Evolutionary conservation across 352 stramenopile genomes (phyloP), one percentile per base, ranked within the genome.

Genomic region (Pythium sukuiense): DNA sequence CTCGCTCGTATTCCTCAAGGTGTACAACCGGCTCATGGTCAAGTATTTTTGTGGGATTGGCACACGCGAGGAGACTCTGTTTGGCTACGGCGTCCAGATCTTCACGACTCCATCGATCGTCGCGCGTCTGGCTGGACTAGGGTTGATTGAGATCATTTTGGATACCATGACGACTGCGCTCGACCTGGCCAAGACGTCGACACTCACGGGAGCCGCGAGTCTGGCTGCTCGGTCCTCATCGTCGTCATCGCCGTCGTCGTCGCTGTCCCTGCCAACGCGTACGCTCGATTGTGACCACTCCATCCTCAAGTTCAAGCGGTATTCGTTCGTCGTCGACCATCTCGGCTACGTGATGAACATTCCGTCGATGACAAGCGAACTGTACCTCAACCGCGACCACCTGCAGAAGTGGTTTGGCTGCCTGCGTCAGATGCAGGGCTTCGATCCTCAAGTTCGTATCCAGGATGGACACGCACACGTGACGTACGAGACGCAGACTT

Each of bases 261-360:
- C 55, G 27, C 72, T 63, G 12, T 56, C 69, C 27, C 41, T 68
- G 1, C 63, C 63, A 14, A 75, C 70, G 7, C 72, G 80, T 26
- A 84, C 77, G 35, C 76, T 98, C 32, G 94, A 99, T 75, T 97
- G 90, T 24, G 80, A 95, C 58, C 96, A 96, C 45, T 78, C 81
- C 37, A 72, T 93, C n/a, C 88, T 97, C 30, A 95, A 95, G 67
- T 97, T 98, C 61, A 97, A 97, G 62, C 83, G 96, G 18, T 92
- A 98, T 58, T 86, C 93, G 29, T 97, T 95, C 72, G 74, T 98
- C 43, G 76, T 98, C 30, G 84, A 97, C 58, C 91, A 98, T 69
- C 92, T 99, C 50, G 91, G 97, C 39, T 99, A 98, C 71, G 92
- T 98, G n/a, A 88, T 98, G 64, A 93, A 98, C 52, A 98, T 97